Percentiles rank a stretch among this genome's conserved stretches.
phyloP scores from a whole-genome alignment of 2,329 filamentous ascomycete genomes.

The Pseudogymnoascus sp. region DNA sequence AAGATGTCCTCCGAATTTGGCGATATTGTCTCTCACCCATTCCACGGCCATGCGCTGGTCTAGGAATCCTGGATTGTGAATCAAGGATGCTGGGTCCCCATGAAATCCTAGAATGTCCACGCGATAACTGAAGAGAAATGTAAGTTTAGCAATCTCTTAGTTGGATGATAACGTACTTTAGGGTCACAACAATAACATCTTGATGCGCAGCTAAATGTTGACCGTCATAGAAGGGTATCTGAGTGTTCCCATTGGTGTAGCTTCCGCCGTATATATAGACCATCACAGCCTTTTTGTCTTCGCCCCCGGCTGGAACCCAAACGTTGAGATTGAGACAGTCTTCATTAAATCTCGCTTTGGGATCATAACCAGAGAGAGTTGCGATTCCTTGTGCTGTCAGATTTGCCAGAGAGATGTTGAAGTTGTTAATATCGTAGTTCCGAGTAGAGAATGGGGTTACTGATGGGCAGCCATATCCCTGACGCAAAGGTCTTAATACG shows the following conservation, averaged over 20 bases:
- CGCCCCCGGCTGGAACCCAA: slow-evolving; percentile 29
- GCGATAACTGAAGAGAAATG: slow-evolving; percentile 14
- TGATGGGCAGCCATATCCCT: neutral
- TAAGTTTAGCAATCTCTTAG: neutral
- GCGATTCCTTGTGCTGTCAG: slow-evolving; percentile 17
- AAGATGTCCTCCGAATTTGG: slow-evolving; percentile 48
- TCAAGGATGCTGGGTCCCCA: slow-evolving; percentile 9
- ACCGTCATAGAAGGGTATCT: slow-evolving; percentile 35
- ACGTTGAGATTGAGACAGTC: slow-evolving; percentile 34
- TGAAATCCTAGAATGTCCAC: slow-evolving; percentile 20
- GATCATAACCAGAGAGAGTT: slow-evolving; percentile 7
- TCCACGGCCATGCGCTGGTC: slow-evolving; percentile 51
- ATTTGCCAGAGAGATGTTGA: slow-evolving; percentile 13
- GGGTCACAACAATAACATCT: slow-evolving; percentile 38
- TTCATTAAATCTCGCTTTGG: slow-evolving; percentile 17
- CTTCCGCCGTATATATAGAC: slow-evolving; percentile 39
- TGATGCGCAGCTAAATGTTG: slow-evolving; percentile 35
- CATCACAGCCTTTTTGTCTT: slow-evolving; percentile 33
- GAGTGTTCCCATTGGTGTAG: slow-evolving; percentile 32
- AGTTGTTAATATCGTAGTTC: neutral
- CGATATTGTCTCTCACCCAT: slow-evolving; percentile 52
- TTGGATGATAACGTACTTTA: slow-evolving; percentile 33
- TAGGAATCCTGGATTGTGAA: slow-evolving; percentile 38
- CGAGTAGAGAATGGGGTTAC: neutral
- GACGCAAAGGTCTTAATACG: neutral